phyloP scores from a whole-genome alignment of 345 rosid genomes.

The rapeseed (Brassica napus) region DNA sequence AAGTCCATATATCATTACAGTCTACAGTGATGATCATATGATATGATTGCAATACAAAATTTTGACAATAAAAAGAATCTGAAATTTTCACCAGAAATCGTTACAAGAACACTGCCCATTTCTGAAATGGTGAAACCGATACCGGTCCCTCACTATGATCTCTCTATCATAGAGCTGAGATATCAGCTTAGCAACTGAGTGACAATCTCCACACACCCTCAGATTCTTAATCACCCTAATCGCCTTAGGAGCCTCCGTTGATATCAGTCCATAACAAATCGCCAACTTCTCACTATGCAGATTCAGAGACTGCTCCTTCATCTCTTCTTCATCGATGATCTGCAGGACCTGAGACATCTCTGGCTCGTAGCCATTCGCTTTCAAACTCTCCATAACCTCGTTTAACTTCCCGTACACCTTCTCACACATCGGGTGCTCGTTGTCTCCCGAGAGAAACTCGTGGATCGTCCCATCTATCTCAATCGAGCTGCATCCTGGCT shows the following conservation, averaged over 20 bases:
- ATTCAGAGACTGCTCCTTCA: constrained; percentile 61
- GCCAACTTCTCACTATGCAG: constrained; percentile 74
- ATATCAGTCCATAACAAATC: constrained; percentile 65
- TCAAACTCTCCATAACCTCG: constrained; percentile 52
- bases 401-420: constrained; percentile 56
- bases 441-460: constrained; percentile 67
- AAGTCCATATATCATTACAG: background rate
- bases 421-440: constrained; percentile 52
- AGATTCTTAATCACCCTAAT: constrained; percentile 68
- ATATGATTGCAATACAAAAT: constrained; percentile 9
- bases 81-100: constrained; percentile 58
- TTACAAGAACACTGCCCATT: constrained; percentile 66
- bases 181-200: constrained; percentile 61
- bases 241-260: constrained; percentile 45
- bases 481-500: constrained; percentile 76
- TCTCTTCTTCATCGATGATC: constrained; percentile 62
- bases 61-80: background rate
- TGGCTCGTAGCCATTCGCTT: constrained; percentile 53
- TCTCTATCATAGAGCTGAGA: constrained; percentile 59
- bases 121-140: constrained; percentile 68
- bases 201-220: constrained; percentile 72
- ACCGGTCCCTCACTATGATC: constrained; percentile 60
- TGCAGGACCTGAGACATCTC: constrained; percentile 63
- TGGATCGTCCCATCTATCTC: constrained; percentile 63
- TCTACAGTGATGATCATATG: background rate